A percentile compares a stretch with the other conserved stretches of the same genome.
Evolutionary conservation across 352 stramenopile species (phyloP).

Genomic region (Pythium aphanidermatum): DNA sequence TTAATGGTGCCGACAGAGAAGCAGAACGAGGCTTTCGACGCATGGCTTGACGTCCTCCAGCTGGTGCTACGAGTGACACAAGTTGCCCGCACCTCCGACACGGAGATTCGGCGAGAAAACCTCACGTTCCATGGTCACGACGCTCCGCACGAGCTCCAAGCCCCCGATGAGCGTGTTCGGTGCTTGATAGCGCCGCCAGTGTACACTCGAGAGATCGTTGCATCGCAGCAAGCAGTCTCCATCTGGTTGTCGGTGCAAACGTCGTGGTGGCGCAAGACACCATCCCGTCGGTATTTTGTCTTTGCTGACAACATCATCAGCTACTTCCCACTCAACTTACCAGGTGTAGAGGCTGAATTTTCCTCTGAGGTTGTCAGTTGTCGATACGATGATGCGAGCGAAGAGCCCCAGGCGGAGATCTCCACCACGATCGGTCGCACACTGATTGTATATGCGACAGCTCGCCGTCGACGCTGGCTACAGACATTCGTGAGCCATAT

Average conservation of each 20-base stretch:
- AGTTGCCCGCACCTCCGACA: no score
- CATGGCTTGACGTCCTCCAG: slow-evolving; percentile 36
- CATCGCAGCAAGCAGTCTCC: neutral
- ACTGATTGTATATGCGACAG: no score
- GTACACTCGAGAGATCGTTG: neutral
- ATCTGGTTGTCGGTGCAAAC: slow-evolving; percentile 34
- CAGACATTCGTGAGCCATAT: no score
- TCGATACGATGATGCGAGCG: slow-evolving; percentile 19
- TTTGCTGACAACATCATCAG: slow-evolving; percentile 33
- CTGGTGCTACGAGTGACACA: slow-evolving; percentile 27
- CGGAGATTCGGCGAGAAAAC: no score
- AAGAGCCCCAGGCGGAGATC: no score
- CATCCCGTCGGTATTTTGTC: slow-evolving; percentile 25
- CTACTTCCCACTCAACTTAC: slow-evolving; percentile 49
- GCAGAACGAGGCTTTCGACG: slow-evolving; percentile 39
- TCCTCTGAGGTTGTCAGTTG: slow-evolving; percentile 18
- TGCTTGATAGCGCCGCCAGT: neutral
- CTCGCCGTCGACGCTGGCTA: no score
- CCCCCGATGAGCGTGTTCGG: neutral
- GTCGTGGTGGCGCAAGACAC: slow-evolving; percentile 29
- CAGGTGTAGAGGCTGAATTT: slow-evolving; percentile 32
- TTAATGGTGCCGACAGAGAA: slow-evolving; percentile 33
- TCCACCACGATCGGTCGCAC: no score
- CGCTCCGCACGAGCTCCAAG: neutral
- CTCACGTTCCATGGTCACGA: no score